Percentiles rank a stretch among this genome's conserved stretches.
Evolutionary conservation across 306 rosid species (phyloP).

Genomic region (Vigna radiata): DNA sequence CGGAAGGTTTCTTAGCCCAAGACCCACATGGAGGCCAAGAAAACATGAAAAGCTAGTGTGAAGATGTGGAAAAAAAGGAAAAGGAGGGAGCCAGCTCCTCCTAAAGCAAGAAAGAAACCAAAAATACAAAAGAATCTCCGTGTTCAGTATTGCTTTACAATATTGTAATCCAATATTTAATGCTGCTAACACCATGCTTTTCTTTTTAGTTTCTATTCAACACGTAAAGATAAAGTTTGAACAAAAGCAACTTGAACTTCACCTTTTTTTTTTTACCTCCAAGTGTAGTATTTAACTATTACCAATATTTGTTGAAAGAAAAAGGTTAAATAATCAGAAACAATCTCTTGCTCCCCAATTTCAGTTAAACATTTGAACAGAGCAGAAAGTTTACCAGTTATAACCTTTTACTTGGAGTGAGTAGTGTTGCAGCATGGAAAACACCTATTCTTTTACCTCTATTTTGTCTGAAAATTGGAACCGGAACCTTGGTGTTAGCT

Average conservation of each 20-base stretch:
- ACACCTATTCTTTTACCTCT: conserved; percentile 39
- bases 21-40: conserved; percentile 64
- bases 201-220: conserved; percentile 64
- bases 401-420: conserved; percentile 22
- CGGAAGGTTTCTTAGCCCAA: conserved; percentile 50
- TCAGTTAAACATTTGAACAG: conserved; percentile 28
- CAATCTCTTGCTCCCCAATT: conserved; percentile 12
- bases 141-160: conserved; percentile 46
- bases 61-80: conserved; percentile 61
- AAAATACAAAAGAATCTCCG: conserved; percentile 61
- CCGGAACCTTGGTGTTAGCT: conserved; percentile 3
- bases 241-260: conserved; percentile 65
- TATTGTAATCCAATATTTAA: conserved; percentile 50
- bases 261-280: conserved; percentile 61
- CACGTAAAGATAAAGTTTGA: conserved; percentile 77
- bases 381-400: conserved; percentile 36
- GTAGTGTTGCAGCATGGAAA: conserved; percentile 30
- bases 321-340: conserved; percentile 8
- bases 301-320: conserved; percentile 15
- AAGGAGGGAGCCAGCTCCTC: conserved; percentile 50
- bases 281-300: conserved; percentile 39
- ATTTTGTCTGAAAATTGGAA: conserved; percentile 26
- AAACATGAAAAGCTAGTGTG: conserved; percentile 68
- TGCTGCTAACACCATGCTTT: conserved; percentile 41
- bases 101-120: conserved; percentile 59